Evolutionary conservation across 345 rosid species (phyloP).

Genomic region (Psidium guajava): DNA sequence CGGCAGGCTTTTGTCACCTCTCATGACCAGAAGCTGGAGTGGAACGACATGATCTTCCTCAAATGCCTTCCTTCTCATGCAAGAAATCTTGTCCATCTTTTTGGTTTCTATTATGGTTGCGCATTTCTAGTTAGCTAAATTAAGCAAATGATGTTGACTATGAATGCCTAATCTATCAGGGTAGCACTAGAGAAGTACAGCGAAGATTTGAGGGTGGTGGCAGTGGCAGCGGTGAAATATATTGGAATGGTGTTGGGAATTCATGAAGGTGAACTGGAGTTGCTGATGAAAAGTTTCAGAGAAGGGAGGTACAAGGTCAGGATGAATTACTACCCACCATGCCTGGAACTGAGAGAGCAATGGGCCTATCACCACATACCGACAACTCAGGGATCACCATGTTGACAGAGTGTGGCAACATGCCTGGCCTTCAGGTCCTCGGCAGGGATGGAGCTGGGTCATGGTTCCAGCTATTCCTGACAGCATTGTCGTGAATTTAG

Average conservation of each 20-base stretch:
- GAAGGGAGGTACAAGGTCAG: slow-evolving; percentile 6
- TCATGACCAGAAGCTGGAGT: slow-evolving; percentile 16
- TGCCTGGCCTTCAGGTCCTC: slow-evolving; percentile 8
- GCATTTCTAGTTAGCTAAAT: neutral
- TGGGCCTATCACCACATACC: slow-evolving; percentile 4
- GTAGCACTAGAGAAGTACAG: slow-evolving; percentile 5
- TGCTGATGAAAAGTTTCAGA: slow-evolving; percentile 1
- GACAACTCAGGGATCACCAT: slow-evolving; percentile 12
- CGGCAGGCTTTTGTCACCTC: slow-evolving; percentile 20
- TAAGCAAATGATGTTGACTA: neutral
- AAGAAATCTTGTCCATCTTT: slow-evolving; percentile 8
- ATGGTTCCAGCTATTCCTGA: slow-evolving; percentile 3
- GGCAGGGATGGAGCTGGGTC: slow-evolving; percentile 9
- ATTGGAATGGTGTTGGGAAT: slow-evolving; percentile 5
- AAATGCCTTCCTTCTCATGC: slow-evolving; percentile 9
- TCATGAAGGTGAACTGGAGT: neutral
- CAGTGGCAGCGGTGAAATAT: neutral
- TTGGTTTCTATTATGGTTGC: neutral
- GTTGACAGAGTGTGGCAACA: slow-evolving; percentile 3
- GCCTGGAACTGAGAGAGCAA: slow-evolving; percentile 6
- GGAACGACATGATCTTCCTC: slow-evolving; percentile 24
- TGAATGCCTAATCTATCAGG: neutral
- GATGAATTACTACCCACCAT: slow-evolving; percentile 11
- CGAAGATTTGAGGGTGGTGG: slow-evolving; percentile 9
- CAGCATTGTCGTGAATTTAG: slow-evolving; percentile 12